Percentiles rank a stretch among this genome's conserved stretches.
phyloP scores from a whole-genome alignment of 805 yeast genomes.

The Ogataea pignaliae region DNA sequence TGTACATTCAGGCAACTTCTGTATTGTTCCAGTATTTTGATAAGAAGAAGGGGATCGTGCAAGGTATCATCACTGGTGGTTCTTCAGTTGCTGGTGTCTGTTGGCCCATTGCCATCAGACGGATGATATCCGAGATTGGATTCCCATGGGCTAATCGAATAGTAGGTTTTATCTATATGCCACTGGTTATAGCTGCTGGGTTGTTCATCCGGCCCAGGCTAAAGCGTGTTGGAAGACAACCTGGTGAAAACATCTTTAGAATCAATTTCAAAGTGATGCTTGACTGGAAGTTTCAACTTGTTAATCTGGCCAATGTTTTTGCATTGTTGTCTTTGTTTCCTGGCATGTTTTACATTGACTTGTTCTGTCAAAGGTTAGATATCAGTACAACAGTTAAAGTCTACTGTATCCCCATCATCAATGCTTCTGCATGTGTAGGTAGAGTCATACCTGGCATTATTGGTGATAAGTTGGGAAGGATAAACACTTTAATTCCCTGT shows the following conservation, averaged over 20 bases:
- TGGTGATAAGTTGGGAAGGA: conserved; percentile 39
- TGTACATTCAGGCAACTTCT: conserved; percentile 55
- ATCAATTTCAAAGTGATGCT: conserved; percentile 35
- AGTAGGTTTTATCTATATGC: conserved; percentile 37
- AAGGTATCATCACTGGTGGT: conserved; percentile 44
- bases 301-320: conserved; percentile 36
- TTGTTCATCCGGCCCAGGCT: conserved; percentile 27
- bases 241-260: conserved; percentile 29
- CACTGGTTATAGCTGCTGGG: conserved; percentile 21
- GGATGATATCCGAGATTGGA: conserved; percentile 33
- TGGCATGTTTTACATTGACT: conserved; percentile 53
- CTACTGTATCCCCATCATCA: conserved; percentile 39
- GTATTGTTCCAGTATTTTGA: conserved; percentile 65
- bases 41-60: conserved; percentile 50
- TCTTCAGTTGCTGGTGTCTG: conserved; percentile 48
- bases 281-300: conserved; percentile 33
- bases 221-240: conserved; percentile 32
- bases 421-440: conserved; percentile 44
- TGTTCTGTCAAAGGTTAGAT: conserved; percentile 47
- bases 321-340: conserved; percentile 31
- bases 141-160: conserved; percentile 49
- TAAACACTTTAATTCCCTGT: conserved; percentile 34
- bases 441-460: conserved; percentile 47
- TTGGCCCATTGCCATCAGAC: conserved; percentile 45
- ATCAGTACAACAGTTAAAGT: conserved; percentile 45